Conservation (phyloP, 2,329 filamentous ascomycete genomes). For the Sporothrix humicola region DNA sequence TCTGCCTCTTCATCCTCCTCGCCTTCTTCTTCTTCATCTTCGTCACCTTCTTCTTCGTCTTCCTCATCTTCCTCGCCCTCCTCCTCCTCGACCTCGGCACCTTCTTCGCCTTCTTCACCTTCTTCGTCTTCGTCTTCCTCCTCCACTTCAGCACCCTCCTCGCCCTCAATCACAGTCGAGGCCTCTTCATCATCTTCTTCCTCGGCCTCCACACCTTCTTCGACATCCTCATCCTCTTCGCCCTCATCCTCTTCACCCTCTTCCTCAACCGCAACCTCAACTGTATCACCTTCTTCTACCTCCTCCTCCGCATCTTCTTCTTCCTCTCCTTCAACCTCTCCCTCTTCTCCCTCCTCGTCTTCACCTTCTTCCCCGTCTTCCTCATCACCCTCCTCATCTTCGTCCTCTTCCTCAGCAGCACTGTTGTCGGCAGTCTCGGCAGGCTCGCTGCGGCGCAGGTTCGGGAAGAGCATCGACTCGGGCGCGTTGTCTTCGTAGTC, state of each 20-base stretch:
- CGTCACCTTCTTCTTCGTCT: constrained; percentile 29
- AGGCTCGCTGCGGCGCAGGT: constrained; percentile 49
- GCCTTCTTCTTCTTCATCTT: constrained; percentile 33
- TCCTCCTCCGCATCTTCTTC: not conserved
- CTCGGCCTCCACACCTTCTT: not conserved
- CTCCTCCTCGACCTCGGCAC: not conserved
- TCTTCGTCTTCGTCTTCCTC: constrained; percentile 35
- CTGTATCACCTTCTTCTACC: constrained; percentile 31
- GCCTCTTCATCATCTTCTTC: not conserved
- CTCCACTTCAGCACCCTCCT: constrained; percentile 1
- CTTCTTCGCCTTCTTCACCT: constrained; percentile 39
- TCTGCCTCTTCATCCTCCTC: constrained; percentile 39
- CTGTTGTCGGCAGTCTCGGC: constrained; percentile 35
- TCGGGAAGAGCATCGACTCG: constrained; percentile 59
- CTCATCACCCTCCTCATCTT: constrained; percentile 44
- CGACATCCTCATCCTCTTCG: constrained; percentile 23
- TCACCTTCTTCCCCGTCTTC: constrained; percentile 45
- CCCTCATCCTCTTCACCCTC: constrained; percentile 10
- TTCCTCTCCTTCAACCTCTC: not conserved
- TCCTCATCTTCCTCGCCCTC: not conserved
- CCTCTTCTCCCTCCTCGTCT: constrained; percentile 30
- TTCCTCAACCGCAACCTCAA: constrained; percentile 31
- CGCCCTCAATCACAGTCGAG: not conserved
- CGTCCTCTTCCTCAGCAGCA: constrained; percentile 37
- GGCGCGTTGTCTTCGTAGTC: constrained; percentile 65